These are phyloP conservation scores for Chytridiales sp. DNA, from an alignment of 371 early-diverging fungal species.

Conservation along the genomic window DNA sequence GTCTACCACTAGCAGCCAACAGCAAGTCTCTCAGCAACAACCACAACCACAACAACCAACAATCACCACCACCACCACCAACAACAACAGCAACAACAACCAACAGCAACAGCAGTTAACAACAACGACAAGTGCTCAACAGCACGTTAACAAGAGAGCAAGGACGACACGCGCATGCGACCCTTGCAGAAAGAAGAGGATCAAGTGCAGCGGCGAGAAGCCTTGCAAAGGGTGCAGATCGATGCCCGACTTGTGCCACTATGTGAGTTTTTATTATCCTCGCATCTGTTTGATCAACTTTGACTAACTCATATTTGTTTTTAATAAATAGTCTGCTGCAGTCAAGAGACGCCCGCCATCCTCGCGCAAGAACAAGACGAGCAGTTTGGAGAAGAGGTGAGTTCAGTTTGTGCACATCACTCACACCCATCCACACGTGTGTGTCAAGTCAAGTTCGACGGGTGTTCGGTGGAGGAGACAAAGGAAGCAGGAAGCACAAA, in stretches of 20 bases:
- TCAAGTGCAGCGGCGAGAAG: conserved; percentile 1
- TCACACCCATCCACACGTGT: not conserved
- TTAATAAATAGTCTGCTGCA: not conserved
- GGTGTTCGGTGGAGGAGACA: no score
- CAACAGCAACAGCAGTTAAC: no score
- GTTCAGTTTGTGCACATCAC: not conserved
- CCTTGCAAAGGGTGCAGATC: not conserved
- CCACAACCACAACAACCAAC: no score
- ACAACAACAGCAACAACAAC: no score
- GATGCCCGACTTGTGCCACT: not conserved
- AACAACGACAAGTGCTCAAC: no score
- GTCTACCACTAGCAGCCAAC: no score
- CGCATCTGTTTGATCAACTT: not conserved
- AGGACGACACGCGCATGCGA: not conserved
- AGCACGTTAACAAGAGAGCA: not conserved
- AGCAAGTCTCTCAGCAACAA: no score
- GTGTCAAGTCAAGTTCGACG: no score
- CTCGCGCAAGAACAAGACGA: not conserved
- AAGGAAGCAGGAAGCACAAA: no score
- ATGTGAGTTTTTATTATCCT: not conserved
- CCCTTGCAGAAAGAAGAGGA: conserved; percentile 6
- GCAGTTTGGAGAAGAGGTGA: not conserved
- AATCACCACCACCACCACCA: no score
- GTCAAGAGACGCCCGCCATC: not conserved
- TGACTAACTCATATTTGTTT: not conserved